Percentiles rank a stretch among this genome's conserved stretches.
phyloP scores from a whole-genome alignment of 768 basidiomycete genomes.

The Candolleomyces eurysporus region DNA sequence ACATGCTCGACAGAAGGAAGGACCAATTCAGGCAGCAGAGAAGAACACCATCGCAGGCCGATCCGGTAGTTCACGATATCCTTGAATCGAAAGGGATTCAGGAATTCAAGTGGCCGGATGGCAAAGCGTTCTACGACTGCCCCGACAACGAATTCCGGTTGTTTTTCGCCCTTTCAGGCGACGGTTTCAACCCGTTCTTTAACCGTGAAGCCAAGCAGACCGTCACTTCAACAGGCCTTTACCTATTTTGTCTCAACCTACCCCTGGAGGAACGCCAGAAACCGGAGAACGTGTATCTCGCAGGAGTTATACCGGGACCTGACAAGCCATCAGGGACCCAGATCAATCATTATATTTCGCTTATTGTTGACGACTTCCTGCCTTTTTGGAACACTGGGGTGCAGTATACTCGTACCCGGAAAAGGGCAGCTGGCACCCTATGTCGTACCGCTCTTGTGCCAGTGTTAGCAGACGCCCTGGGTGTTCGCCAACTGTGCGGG shows the following conservation, averaged over 20 bases:
- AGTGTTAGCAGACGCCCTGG: slow-evolving; percentile 31
- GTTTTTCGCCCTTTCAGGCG: slow-evolving; percentile 25
- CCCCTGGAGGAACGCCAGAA: slow-evolving; percentile 24
- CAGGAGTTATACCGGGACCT: slow-evolving; percentile 39
- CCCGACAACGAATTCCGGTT: background rate
- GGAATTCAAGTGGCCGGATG: slow-evolving; percentile 1
- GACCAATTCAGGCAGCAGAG: background rate
- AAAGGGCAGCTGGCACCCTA: slow-evolving; percentile 15
- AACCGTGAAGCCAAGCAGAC: slow-evolving; percentile 22
- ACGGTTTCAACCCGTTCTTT: slow-evolving; percentile 31
- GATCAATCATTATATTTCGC: slow-evolving; percentile 33
- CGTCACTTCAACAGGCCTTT: slow-evolving; percentile 22
- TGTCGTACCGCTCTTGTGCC: slow-evolving; percentile 26
- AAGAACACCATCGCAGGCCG: no score
- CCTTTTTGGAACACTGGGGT: slow-evolving; percentile 27
- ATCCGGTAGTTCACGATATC: slow-evolving; percentile 4
- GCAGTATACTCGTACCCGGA: slow-evolving; percentile 16
- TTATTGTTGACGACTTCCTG: slow-evolving; percentile 33
- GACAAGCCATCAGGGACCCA: slow-evolving; percentile 24
- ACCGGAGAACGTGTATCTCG: slow-evolving; percentile 33
- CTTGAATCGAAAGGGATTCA: slow-evolving; percentile 7
- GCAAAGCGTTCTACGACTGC: slow-evolving; percentile 7
- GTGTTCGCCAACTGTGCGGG: slow-evolving; percentile 24
- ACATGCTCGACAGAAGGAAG: slow-evolving; percentile 12
- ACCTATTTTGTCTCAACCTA: slow-evolving; percentile 30